Conservation (phyloP, 257 asterid species). For the Perilla frutescens region DNA sequence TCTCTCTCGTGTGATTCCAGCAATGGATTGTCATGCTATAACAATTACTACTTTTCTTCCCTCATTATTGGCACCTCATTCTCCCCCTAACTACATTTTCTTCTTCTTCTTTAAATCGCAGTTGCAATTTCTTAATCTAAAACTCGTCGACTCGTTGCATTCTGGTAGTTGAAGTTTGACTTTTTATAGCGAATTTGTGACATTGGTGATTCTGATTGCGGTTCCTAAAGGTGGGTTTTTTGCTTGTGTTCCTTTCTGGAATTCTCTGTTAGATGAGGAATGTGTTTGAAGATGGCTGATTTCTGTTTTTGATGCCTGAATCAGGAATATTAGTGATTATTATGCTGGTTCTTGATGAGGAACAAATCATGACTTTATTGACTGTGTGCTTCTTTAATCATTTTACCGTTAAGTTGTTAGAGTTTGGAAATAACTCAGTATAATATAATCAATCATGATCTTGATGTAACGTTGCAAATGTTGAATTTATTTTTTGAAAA, state of each 20-base stretch:
- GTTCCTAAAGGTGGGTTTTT: slow-evolving; percentile 16
- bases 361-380: slow-evolving; percentile 21
- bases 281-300: slow-evolving; percentile 35
- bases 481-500: slow-evolving; percentile 9
- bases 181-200: slow-evolving; percentile 21
- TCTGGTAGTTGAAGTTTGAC: slow-evolving; percentile 41
- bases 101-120: slow-evolving; percentile 25
- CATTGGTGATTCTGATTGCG: slow-evolving; percentile 7
- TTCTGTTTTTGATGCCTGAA: slow-evolving; percentile 7
- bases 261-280: slow-evolving; percentile 21
- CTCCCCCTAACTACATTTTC: slow-evolving; percentile 39
- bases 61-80: slow-evolving; percentile 45
- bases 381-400: background rate
- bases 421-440: background rate
- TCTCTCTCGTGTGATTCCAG: slow-evolving; percentile 47
- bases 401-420: background rate
- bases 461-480: slow-evolving; percentile 7
- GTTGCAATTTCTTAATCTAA: slow-evolving; percentile 29
- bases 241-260: slow-evolving; percentile 26
- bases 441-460: slow-evolving; percentile 23
- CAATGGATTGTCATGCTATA: slow-evolving; percentile 68
- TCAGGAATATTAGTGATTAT: slow-evolving; percentile 11
- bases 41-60: slow-evolving; percentile 50
- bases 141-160: slow-evolving; percentile 10
- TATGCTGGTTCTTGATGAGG: slow-evolving; percentile 31